Evolutionary conservation across 192 early-diverging fungal species (phyloP).

Genomic region (Geranomyces variabilis): DNA sequence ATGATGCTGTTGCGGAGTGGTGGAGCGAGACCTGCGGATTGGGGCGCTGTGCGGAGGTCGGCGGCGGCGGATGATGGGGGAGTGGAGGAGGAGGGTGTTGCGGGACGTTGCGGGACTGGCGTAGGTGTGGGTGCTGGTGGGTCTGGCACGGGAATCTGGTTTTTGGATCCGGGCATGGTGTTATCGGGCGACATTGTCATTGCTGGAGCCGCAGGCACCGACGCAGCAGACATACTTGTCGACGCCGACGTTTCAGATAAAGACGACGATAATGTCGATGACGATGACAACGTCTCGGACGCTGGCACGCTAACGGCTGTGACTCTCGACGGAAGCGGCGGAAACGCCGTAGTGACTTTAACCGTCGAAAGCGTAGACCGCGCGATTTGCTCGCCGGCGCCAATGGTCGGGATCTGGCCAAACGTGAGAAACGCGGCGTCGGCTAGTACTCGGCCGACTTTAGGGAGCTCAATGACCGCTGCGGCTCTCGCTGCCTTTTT

Average conservation of each 20-base stretch:
- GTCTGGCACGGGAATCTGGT: neutral
- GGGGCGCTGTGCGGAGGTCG: neutral
- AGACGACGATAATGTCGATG: neutral
- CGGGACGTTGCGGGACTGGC: neutral
- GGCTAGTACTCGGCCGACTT: too few species aligned
- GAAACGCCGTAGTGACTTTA: neutral
- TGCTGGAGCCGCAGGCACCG: neutral
- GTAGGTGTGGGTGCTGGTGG: too few species aligned
- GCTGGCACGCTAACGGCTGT: neutral
- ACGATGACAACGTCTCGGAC: neutral
- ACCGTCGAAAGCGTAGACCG: neutral
- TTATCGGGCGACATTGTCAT: neutral
- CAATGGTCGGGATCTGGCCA: neutral
- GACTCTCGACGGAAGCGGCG: neutral
- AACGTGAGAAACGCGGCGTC: neutral
- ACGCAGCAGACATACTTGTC: too few species aligned
- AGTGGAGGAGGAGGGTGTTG: neutral
- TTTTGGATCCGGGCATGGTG: neutral
- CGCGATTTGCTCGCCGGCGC: neutral
- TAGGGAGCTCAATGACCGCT: too few species aligned
- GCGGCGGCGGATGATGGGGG: neutral
- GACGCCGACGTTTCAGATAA: too few species aligned
- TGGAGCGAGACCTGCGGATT: neutral
- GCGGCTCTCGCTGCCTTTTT: too few species aligned
- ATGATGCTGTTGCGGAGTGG: slow-evolving; percentile 10